A percentile compares a stretch with the other conserved stretches of the same genome.
Evolutionary conservation across 352 stramenopile genomes (phyloP).

Genomic region (Pythium dissotocum): DNA sequence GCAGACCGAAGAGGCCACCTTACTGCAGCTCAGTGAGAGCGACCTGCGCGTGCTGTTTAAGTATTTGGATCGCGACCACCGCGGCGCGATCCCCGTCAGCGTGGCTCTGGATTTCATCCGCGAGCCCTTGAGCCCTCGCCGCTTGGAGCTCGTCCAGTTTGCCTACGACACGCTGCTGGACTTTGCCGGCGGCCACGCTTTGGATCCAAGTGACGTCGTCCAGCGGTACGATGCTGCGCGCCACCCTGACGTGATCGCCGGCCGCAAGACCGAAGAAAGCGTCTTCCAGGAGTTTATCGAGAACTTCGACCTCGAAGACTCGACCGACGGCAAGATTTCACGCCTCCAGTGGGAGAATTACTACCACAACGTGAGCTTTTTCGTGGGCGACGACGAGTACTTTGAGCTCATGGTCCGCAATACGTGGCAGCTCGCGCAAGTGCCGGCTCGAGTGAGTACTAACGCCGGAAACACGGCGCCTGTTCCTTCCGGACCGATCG

Average conservation of each 20-base stretch:
- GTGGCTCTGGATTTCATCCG: slow-evolving; percentile 85
- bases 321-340: slow-evolving; percentile 35
- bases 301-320: slow-evolving; percentile 67
- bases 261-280: slow-evolving; percentile 50
- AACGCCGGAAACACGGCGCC: neutral
- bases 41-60: slow-evolving; percentile 77
- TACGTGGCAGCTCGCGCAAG: slow-evolving; percentile 58
- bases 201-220: slow-evolving; percentile 69
- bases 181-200: slow-evolving; percentile 6
- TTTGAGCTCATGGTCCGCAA: slow-evolving; percentile 91
- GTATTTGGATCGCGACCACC: slow-evolving; percentile 76
- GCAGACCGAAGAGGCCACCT: slow-evolving; percentile 36
- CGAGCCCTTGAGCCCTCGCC: slow-evolving; percentile 69
- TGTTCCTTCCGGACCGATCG: neutral
- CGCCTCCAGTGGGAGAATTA: slow-evolving; percentile 73
- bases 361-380: slow-evolving; percentile 89
- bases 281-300: slow-evolving; percentile 80
- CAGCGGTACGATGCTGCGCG: slow-evolving; percentile 62
- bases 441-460: neutral
- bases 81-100: slow-evolving; percentile 65
- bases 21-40: slow-evolving; percentile 55
- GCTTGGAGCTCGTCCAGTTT: slow-evolving; percentile 64
- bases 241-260: slow-evolving; percentile 75
- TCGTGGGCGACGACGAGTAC: slow-evolving; percentile 87
- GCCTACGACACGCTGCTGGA: slow-evolving; percentile 53